Evolutionary conservation across 148 eudicot species (phyloP).

Genomic region (Nyssa sinensis): DNA sequence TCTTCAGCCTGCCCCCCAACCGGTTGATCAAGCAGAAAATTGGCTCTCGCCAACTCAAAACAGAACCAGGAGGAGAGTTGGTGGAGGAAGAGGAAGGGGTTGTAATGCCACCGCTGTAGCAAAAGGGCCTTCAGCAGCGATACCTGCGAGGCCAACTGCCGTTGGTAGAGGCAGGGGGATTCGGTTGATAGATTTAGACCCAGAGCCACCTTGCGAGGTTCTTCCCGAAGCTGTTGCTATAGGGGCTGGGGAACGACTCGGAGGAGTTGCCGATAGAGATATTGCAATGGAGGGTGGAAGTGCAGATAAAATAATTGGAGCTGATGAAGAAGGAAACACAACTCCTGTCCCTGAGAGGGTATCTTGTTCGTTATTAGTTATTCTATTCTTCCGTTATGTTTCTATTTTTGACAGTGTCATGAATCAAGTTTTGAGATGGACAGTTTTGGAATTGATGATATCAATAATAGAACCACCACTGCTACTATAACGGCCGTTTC

Average conservation of each 20-base stretch:
- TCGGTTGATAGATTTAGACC: slow-evolving; percentile 80
- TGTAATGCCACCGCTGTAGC: slow-evolving; percentile 66
- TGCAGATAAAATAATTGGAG: slow-evolving; percentile 63
- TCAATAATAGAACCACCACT: neutral
- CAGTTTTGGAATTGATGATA: neutral
- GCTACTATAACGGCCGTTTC: neutral
- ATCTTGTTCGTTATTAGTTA: slow-evolving; percentile 14
- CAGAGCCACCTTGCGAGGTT: slow-evolving; percentile 65
- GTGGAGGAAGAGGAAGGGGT: slow-evolving; percentile 84
- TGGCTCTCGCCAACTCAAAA: slow-evolving; percentile 53
- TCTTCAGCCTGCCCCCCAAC: slow-evolving; percentile 79
- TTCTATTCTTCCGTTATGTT: neutral
- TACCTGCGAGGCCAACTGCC: slow-evolving; percentile 61
- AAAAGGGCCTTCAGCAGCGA: slow-evolving; percentile 58
- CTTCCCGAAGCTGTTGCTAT: slow-evolving; percentile 55
- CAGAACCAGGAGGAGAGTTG: slow-evolving; percentile 72
- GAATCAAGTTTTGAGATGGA: neutral
- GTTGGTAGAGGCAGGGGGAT: slow-evolving; percentile 87
- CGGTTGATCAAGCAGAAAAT: slow-evolving; percentile 60
- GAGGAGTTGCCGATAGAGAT: slow-evolving; percentile 62
- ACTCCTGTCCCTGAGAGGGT: slow-evolving; percentile 93
- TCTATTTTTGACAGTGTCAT: neutral
- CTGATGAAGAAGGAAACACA: slow-evolving; percentile 73
- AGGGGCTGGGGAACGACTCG: slow-evolving; percentile 54
- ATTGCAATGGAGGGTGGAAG: slow-evolving; percentile 82